Conservation (phyloP, 2,329 filamentous ascomycete species). For the Tolypocladium amazonense region DNA sequence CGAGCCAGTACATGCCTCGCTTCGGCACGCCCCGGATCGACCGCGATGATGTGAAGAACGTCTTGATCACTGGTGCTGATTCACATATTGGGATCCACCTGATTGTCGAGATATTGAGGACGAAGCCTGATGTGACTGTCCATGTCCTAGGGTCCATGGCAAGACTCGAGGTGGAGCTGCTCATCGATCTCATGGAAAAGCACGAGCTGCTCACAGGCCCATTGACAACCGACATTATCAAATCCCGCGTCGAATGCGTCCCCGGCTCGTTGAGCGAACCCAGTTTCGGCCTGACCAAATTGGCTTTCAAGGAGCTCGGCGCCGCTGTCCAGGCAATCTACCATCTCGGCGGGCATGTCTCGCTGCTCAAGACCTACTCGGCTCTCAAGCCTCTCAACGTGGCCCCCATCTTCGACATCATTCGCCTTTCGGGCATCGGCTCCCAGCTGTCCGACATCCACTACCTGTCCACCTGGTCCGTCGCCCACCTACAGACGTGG, state of each 20-base stretch:
- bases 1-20: not conserved
- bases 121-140: not conserved
- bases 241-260: constrained; percentile 6
- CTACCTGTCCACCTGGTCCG: constrained; percentile 5
- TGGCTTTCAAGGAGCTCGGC: constrained; percentile 12
- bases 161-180: constrained; percentile 2
- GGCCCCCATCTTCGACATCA: constrained; percentile 11
- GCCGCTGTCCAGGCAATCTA: constrained; percentile 12
- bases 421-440: constrained; percentile 11
- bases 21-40: not conserved
- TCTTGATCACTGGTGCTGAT: not conserved
- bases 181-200: constrained; percentile 9
- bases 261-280: constrained; percentile 9
- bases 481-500: not conserved
- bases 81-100: not conserved
- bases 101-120: not conserved
- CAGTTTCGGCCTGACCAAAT: constrained; percentile 12
- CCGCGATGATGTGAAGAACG: not conserved
- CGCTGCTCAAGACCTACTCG: constrained; percentile 13
- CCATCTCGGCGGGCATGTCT: constrained; percentile 15
- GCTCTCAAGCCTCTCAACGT: constrained; percentile 12
- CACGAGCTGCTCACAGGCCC: constrained; percentile 8
- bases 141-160: constrained; percentile 6
- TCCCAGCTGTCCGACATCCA: constrained; percentile 12
- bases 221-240: constrained; percentile 5